A percentile compares a stretch with the other conserved stretches of the same genome.
phyloP scores from a whole-genome alignment of 345 rosid species.

The Geranium brycei region DNA sequence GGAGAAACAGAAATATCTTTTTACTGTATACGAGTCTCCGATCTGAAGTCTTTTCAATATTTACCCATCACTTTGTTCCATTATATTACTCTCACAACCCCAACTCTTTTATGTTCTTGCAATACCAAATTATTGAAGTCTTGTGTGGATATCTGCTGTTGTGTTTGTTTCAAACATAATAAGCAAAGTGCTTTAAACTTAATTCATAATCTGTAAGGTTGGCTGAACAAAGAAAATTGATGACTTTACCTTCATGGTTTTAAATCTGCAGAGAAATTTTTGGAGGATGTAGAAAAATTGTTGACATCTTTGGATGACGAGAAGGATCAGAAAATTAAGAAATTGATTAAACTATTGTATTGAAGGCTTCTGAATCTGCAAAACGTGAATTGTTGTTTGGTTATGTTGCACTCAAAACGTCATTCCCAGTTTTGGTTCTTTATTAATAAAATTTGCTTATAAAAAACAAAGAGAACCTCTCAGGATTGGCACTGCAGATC shows the following conservation, averaged over 20 bases:
- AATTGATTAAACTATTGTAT: constrained; percentile 42
- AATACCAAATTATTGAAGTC: not conserved
- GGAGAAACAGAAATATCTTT: too few relatives aligned
- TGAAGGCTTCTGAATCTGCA: constrained; percentile 89
- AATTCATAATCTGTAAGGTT: not conserved
- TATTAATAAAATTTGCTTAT: too few relatives aligned
- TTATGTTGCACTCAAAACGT: constrained; percentile 70
- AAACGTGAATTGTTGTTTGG: constrained; percentile 82
- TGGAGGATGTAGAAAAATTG: constrained; percentile 83
- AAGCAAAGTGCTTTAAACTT: not conserved
- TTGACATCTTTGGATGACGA: constrained; percentile 71
- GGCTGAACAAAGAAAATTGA: not conserved
- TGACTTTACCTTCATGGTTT: constrained; percentile 6
- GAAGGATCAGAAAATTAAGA: constrained; percentile 41
- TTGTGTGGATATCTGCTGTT: not conserved
- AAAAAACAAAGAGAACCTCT: too few relatives aligned
- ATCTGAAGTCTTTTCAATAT: too few relatives aligned
- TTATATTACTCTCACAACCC: too few relatives aligned
- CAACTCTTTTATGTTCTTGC: not conserved
- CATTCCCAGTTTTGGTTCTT: too few relatives aligned
- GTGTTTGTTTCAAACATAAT: not conserved
- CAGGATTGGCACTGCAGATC: constrained; percentile 29
- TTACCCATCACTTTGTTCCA: too few relatives aligned
- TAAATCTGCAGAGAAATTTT: constrained; percentile 44
- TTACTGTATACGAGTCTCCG: too few relatives aligned